phyloP scores from a whole-genome alignment of 805 yeast genomes.

The Kregervanrija fluxuum region DNA sequence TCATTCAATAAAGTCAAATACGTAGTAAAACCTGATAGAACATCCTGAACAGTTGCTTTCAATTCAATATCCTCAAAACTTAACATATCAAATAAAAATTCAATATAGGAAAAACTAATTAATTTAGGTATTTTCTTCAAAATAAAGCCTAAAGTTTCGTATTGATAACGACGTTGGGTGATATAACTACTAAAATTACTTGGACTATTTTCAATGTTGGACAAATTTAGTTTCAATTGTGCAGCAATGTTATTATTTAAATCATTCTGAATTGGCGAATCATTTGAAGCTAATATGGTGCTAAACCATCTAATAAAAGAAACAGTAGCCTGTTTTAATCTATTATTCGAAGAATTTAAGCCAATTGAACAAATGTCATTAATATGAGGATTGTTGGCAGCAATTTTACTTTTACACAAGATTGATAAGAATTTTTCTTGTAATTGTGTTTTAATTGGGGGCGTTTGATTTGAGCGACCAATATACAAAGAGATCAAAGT shows the following conservation, averaged over 20 bases:
- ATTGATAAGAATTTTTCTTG: conserved; percentile 50
- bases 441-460: conserved; percentile 47
- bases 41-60: conserved; percentile 63
- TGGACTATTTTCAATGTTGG: conserved; percentile 29
- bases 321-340: conserved; percentile 50
- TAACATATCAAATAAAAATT: conserved; percentile 65
- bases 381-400: conserved; percentile 36
- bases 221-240: conserved; percentile 44
- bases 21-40: conserved; percentile 51
- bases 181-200: conserved; percentile 22
- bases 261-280: conserved; percentile 7
- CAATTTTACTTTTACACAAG: conserved; percentile 44
- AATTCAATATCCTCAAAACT: conserved; percentile 57
- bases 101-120: conserved; percentile 44
- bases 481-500: conserved; percentile 40
- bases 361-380: conserved; percentile 52
- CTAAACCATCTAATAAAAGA: conserved; percentile 60
- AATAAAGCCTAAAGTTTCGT: conserved; percentile 72
- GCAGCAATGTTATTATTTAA: conserved; percentile 39
- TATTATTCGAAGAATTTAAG: conserved; percentile 44
- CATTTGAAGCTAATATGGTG: conserved; percentile 12
- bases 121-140: conserved; percentile 39
- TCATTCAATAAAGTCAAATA: conserved; percentile 36
- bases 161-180: conserved; percentile 53
- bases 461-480: conserved; percentile 38